A percentile compares a stretch with the other conserved stretches of the same genome.
Evolutionary conservation across 148 eudicot species (phyloP).

Genomic region (Cornus suecica): DNA sequence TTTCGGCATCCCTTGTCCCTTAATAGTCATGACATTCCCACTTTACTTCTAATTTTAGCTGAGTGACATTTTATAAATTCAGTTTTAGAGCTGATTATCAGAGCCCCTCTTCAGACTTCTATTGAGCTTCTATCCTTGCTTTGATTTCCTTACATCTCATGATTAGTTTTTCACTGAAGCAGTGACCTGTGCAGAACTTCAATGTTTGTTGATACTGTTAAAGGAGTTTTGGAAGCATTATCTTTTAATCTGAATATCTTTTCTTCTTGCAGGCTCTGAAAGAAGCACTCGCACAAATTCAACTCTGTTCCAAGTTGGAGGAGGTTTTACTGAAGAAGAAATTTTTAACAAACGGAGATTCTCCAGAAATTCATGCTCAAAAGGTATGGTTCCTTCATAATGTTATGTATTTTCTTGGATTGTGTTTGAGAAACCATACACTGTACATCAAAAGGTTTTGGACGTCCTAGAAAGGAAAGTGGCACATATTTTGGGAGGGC

Average conservation of each 20-base stretch:
- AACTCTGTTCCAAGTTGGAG: slow-evolving; percentile 47
- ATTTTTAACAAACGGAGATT: slow-evolving; percentile 41
- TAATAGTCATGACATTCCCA: too few relatives aligned
- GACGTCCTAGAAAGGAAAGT: too few relatives aligned
- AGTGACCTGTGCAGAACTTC: background rate
- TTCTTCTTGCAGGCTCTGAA: slow-evolving; percentile 38
- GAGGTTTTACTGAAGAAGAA: slow-evolving; percentile 47
- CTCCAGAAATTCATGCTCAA: slow-evolving; percentile 41
- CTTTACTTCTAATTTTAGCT: too few relatives aligned
- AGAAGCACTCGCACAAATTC: slow-evolving; percentile 44
- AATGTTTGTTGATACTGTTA: background rate
- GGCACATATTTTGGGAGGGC: too few relatives aligned
- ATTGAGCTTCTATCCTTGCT: too few relatives aligned
- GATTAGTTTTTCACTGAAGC: background rate
- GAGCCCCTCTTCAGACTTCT: too few relatives aligned
- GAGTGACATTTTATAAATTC: too few relatives aligned
- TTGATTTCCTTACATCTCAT: too few relatives aligned
- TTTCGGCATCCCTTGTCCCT: too few relatives aligned
- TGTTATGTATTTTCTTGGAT: background rate
- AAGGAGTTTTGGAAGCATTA: background rate
- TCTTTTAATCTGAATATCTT: background rate
- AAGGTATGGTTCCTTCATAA: slow-evolving; percentile 32
- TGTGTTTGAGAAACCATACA: background rate
- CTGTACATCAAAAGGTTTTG: background rate
- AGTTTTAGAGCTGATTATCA: too few relatives aligned